Evolutionary conservation across 495 filamentous ascomycete species (phyloP).

Genomic region (Tricharina praecox): DNA sequence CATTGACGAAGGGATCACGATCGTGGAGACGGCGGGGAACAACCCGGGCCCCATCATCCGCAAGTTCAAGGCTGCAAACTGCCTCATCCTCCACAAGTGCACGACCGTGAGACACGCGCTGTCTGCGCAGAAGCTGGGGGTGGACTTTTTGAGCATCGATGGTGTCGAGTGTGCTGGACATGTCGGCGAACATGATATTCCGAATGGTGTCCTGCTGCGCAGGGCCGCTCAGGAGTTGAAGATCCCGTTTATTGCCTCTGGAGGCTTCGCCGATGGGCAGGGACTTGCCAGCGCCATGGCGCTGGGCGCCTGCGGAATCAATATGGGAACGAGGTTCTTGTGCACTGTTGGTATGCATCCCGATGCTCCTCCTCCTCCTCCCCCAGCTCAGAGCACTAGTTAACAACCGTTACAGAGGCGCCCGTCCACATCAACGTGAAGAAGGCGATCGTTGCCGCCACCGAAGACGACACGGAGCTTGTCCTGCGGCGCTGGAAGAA

Average conservation of each 20-base stretch:
- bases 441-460: constrained; percentile 69
- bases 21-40: constrained; percentile 93
- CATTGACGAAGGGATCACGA: constrained; percentile 80
- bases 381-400: too few species aligned
- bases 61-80: constrained; percentile 56
- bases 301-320: constrained; percentile 85
- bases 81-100: constrained; percentile 86
- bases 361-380: too few species aligned
- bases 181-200: constrained; percentile 91
- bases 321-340: constrained; percentile 93
- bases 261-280: constrained; percentile 88
- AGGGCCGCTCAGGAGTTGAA: constrained; percentile 69
- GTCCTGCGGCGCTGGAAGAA: constrained; percentile 86
- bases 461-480: constrained; percentile 80
- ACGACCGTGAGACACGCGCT: constrained; percentile 90
- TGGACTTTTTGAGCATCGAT: constrained; percentile 91
- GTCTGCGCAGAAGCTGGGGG: constrained; percentile 81
- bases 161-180: constrained; percentile 96
- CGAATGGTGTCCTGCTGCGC: constrained; percentile 86
- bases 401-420: constrained; percentile 36
- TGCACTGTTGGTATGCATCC: constrained; percentile 47
- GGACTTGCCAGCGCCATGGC: constrained; percentile 83
- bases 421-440: constrained; percentile 91
- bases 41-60: constrained; percentile 79
- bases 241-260: constrained; percentile 86